A percentile compares a stretch with the other conserved stretches of the same genome.
These are phyloP conservation scores for Tulasnella sp. DNA, from an alignment of 768 basidiomycete species.

Conservation along the genomic window DNA sequence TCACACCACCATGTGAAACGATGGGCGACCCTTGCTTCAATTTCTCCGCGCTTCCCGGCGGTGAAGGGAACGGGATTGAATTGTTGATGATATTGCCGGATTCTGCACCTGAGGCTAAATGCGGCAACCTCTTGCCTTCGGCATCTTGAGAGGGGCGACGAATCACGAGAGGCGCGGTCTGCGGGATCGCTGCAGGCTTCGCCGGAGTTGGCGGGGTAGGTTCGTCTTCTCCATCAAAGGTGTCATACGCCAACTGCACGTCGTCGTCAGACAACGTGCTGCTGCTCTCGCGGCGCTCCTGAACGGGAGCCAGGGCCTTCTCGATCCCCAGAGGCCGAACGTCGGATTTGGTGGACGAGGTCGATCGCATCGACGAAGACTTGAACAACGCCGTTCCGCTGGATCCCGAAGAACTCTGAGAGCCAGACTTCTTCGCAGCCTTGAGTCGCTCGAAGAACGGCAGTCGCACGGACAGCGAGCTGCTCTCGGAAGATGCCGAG, in stretches of 20 bases:
- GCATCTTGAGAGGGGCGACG: neutral
- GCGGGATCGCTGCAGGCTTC: neutral
- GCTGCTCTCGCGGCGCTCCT: slow-evolving; percentile 15
- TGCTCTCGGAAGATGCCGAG: neutral
- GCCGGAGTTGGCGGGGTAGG: neutral
- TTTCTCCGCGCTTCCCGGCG: slow-evolving; percentile 30
- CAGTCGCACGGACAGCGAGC: neutral
- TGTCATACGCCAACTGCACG: neutral
- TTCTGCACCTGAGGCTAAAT: neutral
- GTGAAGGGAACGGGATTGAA: slow-evolving; percentile 29
- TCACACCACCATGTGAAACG: slow-evolving; percentile 37
- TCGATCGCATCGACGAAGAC: neutral
- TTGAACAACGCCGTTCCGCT: slow-evolving; percentile 7
- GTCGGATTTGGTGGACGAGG: neutral
- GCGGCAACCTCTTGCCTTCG: neutral
- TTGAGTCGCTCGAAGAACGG: slow-evolving; percentile 30
- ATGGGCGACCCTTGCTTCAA: neutral
- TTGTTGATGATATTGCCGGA: neutral
- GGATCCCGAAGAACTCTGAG: slow-evolving; percentile 1
- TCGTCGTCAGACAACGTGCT: neutral
- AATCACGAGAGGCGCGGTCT: neutral
- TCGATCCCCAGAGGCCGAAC: neutral
- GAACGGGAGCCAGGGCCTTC: neutral
- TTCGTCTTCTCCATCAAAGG: neutral
- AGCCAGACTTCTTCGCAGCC: slow-evolving; percentile 9